Evolutionary conservation across 257 asterid species (phyloP), one percentile per base, ranked within the genome.

Genomic region (Haberlea rhodopensis): DNA sequence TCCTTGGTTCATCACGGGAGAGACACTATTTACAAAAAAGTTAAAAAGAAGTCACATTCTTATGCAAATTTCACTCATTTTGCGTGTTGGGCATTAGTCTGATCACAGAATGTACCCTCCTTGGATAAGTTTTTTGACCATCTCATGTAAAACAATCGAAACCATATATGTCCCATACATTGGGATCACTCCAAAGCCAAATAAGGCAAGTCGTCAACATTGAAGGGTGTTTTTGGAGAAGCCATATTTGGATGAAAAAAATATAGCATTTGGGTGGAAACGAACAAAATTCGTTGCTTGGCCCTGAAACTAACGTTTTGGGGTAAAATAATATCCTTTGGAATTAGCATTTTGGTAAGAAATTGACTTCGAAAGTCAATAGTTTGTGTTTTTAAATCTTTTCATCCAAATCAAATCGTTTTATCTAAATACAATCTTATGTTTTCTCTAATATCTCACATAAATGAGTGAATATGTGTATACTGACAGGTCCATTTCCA

Each of bases 401-500:
- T n/a, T n/a, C n/a, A n/a, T n/a, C n/a, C n/a, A n/a, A n/a, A n/a
- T n/a, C n/a, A n/a, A n/a, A n/a, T n/a, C n/a, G n/a, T n/a, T n/a
- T n/a, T n/a, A n/a, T n/a, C n/a, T n/a, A n/a, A n/a, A n/a, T n/a
- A n/a, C n/a, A n/a, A n/a, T n/a, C n/a, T n/a, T n/a, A n/a, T n/a
- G n/a, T n/a, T n/a, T n/a, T 28, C 1, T 4, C 5, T 28, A 28
- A 28, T 28, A 5, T 6, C 1, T 29, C n/a, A 10, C 24, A 46
- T 21, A 43, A 49, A 22, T 25, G 31, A n/a, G 21, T 25, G 2
- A 63, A 27, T 27, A 46, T 63, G 15, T 48, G 57, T 28, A 18
- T 49, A 34, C 49, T 64, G 34, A 28, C 49, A 28, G 61, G 57
- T 34, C 27, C 69, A 63, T 23, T 20, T 62, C 8, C 4, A 23